Evolutionary conservation across 495 filamentous ascomycete genomes (phyloP), one percentile per base, ranked within the genome.

Genomic region (Aspergillus hancockii): DNA sequence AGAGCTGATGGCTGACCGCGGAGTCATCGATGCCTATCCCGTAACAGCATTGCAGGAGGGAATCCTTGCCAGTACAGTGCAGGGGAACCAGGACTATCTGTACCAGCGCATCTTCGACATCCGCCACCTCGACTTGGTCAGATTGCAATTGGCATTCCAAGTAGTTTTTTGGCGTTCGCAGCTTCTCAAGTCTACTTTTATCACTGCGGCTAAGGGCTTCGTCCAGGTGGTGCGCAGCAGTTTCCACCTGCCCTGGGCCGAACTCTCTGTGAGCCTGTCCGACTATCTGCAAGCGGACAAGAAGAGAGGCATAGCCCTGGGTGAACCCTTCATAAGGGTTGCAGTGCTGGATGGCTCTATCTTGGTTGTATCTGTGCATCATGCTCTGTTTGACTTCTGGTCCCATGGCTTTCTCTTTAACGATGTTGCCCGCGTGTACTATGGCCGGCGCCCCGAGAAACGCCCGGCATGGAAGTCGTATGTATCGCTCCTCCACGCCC

Each of bases 371-470:
- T 86, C 83, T 0, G 76, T 81, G 54, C 84, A 87, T 58, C 85
- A 88, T 63, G 80, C 85, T 0, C 85, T 87, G 55, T 87, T 87
- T 67, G 85, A 88, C 59, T 85, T 80, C 32, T 76, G 86, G 10
- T 86, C 77, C 58, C 80, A 81, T 1, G 61, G 73, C 13, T 86
- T 84, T 60, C 65, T 83, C 1, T 67, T 61, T 40, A 71, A 70
- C 36, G 71, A 75, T 58, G 69, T 74, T 10, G 63, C 66, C 8
- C 32, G 57, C 8, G 54, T 62, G 8, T 60, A 54, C 28, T 21
- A 30, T 10, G 60, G 58, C 25, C 32, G 25, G 14, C 41, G 13
- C 19, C 28, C 45, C 16, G 13, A 21, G 21, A 13, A 19, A 14
- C 50, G 58, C 2, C 51, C 51, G 4, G 23, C 21, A 13, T 60